Evolutionary conservation across 2,329 filamentous ascomycete species (phyloP).

Genomic region (Ophiosphaerella herpotricha): DNA sequence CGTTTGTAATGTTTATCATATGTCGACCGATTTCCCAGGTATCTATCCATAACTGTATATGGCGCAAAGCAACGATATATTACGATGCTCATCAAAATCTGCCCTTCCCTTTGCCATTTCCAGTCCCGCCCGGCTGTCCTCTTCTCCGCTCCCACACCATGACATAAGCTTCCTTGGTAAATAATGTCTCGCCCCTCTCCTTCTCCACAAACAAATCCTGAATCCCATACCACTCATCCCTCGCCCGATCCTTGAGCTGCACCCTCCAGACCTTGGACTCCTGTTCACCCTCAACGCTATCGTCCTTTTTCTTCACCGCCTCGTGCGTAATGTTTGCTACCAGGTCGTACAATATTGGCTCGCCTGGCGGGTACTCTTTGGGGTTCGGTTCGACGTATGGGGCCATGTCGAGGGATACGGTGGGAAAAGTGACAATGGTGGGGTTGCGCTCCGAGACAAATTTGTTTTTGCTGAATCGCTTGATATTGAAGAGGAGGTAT

Average conservation of each 20-base stretch:
- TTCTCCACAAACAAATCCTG: conserved; percentile 94
- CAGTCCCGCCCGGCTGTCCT: conserved; percentile 11
- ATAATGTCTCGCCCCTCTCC: conserved; percentile 85
- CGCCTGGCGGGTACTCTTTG: conserved; percentile 67
- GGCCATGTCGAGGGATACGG: conserved; percentile 80
- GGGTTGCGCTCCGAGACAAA: conserved; percentile 96
- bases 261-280: conserved; percentile 96
- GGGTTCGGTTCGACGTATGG: conserved; percentile 92
- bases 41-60: no score
- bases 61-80: background rate
- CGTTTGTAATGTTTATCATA: no score
- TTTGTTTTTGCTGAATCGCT: conserved; percentile 95
- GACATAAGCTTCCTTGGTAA: conserved; percentile 90
- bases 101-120: conserved; percentile 21
- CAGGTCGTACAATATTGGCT: conserved; percentile 92
- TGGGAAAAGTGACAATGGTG: conserved; percentile 96
- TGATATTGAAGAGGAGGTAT: conserved; percentile 91
- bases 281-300: conserved; percentile 83
- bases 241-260: conserved; percentile 79
- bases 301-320: conserved; percentile 75
- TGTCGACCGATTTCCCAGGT: no score
- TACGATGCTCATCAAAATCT: conserved; percentile 8
- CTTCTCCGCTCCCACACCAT: conserved; percentile 94
- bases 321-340: conserved; percentile 93
- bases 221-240: conserved; percentile 87